These are phyloP conservation scores for Magnusiomyces fungicola DNA, from an alignment of 1,139 yeast species.

Conservation along the genomic window DNA sequence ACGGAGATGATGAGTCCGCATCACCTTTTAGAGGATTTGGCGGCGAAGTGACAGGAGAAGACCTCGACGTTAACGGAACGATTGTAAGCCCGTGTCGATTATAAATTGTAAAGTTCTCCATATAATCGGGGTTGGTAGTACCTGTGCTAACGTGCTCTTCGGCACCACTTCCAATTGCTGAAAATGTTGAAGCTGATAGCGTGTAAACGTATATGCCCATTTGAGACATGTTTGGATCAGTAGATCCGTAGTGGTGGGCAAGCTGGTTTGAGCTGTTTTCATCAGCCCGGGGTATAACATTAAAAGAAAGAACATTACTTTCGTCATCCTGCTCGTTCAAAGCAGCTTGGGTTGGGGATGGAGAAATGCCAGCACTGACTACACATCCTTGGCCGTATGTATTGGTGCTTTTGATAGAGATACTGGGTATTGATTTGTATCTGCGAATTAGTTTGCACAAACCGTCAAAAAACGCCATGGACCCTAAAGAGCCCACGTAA, in stretches of 20 bases:
- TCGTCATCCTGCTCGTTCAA: neutral
- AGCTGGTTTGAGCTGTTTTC: neutral
- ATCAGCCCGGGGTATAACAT: neutral
- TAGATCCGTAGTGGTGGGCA: neutral
- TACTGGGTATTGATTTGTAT: neutral
- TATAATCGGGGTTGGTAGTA: no score
- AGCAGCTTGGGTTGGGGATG: neutral
- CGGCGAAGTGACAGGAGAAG: neutral
- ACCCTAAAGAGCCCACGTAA: slow-evolving; percentile 15
- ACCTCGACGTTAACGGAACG: neutral
- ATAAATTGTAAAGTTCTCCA: neutral
- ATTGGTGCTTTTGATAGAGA: neutral
- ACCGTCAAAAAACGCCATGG: slow-evolving; percentile 17
- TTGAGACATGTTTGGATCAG: neutral
- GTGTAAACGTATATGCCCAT: slow-evolving; percentile 13
- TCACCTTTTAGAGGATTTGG: no score
- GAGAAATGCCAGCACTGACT: neutral
- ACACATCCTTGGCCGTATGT: neutral
- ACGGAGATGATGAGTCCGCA: neutral
- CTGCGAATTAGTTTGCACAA: slow-evolving; percentile 15
- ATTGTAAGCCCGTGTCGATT: no score
- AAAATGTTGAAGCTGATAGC: slow-evolving; percentile 11
- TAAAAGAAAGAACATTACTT: neutral
- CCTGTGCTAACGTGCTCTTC: neutral
- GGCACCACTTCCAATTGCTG: slow-evolving; percentile 7